Base-by-base conservation (phyloP, 371 early-diverging fungal species). In the Mucor lusitanicus region DNA sequence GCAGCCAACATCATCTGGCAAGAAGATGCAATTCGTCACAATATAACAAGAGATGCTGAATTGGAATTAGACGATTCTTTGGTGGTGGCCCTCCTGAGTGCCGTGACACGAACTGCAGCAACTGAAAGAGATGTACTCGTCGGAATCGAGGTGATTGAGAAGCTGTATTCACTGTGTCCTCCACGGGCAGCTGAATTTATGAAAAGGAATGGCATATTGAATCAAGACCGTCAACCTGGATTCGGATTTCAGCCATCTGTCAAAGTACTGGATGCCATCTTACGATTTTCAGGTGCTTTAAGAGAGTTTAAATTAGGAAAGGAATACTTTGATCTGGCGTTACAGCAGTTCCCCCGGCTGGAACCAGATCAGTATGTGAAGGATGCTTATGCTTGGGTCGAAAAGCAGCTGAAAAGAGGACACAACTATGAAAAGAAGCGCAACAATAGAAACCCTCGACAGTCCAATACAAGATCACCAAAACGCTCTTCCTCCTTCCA, bases 111-210 rank as follows among this genome's bases (percentile, higher is more conserved):
- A 32, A 74, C 74, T 39, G 70, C 71, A 27, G 54, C 42, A 21
- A 50, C 61, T 23, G 54, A 60, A 40, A 61, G 57, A 15, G 73
- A 76, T 59, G 42, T 71, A 0, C 35, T 63, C 23, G 60, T 64
- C 0, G 79, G 67, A 9, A 53, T 76, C 23, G 64, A 70, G 17
- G 63, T 62, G 0, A 64, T 76, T 37, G 70, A 70, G 23, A 58
- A 58, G 7, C 63, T 79, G 0, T 79, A 74, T 53, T 74, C 74
- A 0, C 42, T 76, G 13, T 70, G 63, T 6, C 77, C 76, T 23
- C 28, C 59, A 7, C 35, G 53, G 1, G 67, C 72, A 8, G 68
- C 63, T 55, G 17, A 42, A 44, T 50, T 66, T 48, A 64, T 67
- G 50, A n/a, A 62, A 6, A 67, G 48, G 19, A 48, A 72, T 33